These are phyloP conservation scores for Anthostomella pinea DNA, from an alignment of 2,329 filamentous ascomycete genomes.

Conservation along the genomic window DNA sequence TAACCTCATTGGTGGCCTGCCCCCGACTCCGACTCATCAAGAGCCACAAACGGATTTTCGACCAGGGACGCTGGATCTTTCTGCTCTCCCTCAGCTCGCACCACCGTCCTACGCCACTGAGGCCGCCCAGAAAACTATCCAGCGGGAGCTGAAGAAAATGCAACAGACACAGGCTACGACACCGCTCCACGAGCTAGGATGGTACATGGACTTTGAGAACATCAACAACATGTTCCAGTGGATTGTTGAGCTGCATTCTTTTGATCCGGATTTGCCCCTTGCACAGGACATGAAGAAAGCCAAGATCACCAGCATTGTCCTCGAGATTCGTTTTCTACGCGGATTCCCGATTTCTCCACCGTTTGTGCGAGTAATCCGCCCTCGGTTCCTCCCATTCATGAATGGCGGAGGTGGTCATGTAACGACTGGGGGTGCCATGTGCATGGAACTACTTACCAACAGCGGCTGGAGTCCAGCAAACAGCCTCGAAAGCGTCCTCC, in stretches of 20 bases:
- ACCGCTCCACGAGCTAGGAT: constrained; percentile 67
- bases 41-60: constrained; percentile 48
- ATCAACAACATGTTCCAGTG: constrained; percentile 81
- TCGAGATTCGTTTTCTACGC: constrained; percentile 78
- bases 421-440: constrained; percentile 77
- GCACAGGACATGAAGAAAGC: constrained; percentile 68
- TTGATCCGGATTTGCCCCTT: constrained; percentile 66
- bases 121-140: constrained; percentile 59
- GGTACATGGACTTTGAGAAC: constrained; percentile 70
- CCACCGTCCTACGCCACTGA: constrained; percentile 63
- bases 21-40: constrained; percentile 9
- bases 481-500: constrained; percentile 73
- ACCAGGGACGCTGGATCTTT: constrained; percentile 63
- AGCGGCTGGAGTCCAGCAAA: constrained; percentile 74
- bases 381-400: constrained; percentile 70
- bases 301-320: constrained; percentile 64
- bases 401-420: constrained; percentile 81
- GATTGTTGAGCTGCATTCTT: constrained; percentile 87
- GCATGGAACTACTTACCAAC: constrained; percentile 81
- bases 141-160: constrained; percentile 62
- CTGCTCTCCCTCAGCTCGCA: constrained; percentile 60
- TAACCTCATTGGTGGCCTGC: constrained; percentile 4
- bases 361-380: constrained; percentile 79
- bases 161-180: constrained; percentile 61
- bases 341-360: constrained; percentile 77